Base-by-base conservation (phyloP, 75 land plant species). In the Pinus albicaulis region DNA sequence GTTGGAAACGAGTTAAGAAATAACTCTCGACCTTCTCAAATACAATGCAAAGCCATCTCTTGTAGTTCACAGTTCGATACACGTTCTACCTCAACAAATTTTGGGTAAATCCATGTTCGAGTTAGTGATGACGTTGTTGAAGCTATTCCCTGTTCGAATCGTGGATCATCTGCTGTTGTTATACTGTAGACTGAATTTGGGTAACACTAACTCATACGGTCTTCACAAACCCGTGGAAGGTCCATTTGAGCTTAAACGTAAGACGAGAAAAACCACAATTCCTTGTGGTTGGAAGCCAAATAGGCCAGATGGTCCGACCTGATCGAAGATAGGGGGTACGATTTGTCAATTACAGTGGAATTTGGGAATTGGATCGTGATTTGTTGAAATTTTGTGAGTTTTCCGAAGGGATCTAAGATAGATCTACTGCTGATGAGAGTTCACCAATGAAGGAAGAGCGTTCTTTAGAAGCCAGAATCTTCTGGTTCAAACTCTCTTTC, bases 1-100 rank as follows among this genome's bases (percentile, higher is more conserved):
- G 93, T 91, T 7, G 93, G 93, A 7, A 91, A 91, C 74, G 93
- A 89, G 65, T 83, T 91, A 68, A n/a, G n/a, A n/a, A n/a, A n/a
- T n/a, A 28, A 83, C 86, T 53, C 76, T 92, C 0, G 92, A 90
- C 24, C 89, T 92, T 57, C 83, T 78, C 15, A 78, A 86, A 25
- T 60, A 79, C 41, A 76, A 82, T 55, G 89, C 95, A 53, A 48
- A n/a, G 62, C 84, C 95, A 22, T 79, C 81, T 16, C 74, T 92
- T 68, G 92, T 85, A 2, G 88, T 87, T 31, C 71, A 90, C 38
- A 86, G 82, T 77, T 80, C 87, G 80, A 12, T 59, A 22, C 69
- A 77, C 44, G 17, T 77, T 24, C 72, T 55, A n/a, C 44, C 74
- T 22, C 22, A 16, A 8, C 55, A 77, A 71, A 36, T 77, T 15